Base-by-base conservation (phyloP, 495 filamentous ascomycete genomes). In the Penicillium steckii region DNA sequence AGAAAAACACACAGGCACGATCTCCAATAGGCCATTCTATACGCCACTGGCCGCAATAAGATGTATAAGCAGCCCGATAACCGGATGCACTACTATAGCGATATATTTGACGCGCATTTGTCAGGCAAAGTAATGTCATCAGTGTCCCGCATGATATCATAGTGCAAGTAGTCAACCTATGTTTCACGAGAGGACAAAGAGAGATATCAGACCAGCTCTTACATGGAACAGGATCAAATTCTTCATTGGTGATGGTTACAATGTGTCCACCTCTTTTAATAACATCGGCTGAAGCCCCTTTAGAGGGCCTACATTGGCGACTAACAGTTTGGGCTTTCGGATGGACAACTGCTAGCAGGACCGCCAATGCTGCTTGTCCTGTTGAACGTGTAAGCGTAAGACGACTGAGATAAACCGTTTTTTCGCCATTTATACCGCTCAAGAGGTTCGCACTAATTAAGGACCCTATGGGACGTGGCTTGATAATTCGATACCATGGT, bases 21-120 rank as follows among this genome's bases (percentile, higher is more conserved):
- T 46, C 44, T 46, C 44, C 25, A 8, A 46, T 46, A 33, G 44
- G 44, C 26, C 25, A 46, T 46, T 33, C 44, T 29, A 46, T 25
- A 1, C 44, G 27, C 44, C 44, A 46, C 22, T 30, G 44, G 7
- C 44, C 44, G 15, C 27, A 46, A 32, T 46, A 46, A 25, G 44
- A 46, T 8, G 44, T 15, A 13, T 46, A 46, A 22, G 44, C 44
- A 19, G 44, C 44, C 1, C 44, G 44, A 46, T 46, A 27, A 30
- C 44, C 44, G 9, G 44, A 46, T 5, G 44, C 44, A 33, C 44
- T 46, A 18, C 44, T 46, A 33, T 46, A 22, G 9, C 27, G 44
- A 21, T 19, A 30, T 29, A 46, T 3, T 13, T 26, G 44, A 21
- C 44, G 44, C 15, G 27, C 24, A 32, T 46, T 46, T 22, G 44